Conservation (phyloP, 1,284 basidiomycete species). For the Coniophora puteana region DNA sequence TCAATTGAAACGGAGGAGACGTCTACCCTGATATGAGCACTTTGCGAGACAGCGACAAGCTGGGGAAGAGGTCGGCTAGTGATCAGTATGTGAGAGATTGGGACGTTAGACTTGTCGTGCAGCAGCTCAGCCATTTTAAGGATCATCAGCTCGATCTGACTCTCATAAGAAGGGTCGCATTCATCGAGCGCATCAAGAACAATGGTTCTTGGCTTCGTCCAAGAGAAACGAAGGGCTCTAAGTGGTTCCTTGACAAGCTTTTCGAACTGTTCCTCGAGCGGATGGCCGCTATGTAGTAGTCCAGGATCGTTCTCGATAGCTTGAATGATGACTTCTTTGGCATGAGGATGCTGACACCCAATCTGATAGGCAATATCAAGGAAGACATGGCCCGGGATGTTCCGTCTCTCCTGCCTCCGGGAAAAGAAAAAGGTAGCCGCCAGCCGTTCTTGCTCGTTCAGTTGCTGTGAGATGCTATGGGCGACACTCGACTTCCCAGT, state of each 20-base stretch:
- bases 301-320: conserved; percentile 16
- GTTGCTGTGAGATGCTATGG: conserved; percentile 18
- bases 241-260: conserved; percentile 13
- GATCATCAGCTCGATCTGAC: conserved; percentile 14
- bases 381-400: conserved; percentile 10
- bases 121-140: conserved; percentile 16
- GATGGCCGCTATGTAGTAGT: conserved; percentile 18
- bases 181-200: conserved; percentile 19
- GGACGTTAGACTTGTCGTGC: conserved; percentile 10
- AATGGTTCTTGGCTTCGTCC: conserved; percentile 8
- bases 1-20: conserved; percentile 12
- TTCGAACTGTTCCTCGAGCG: conserved; percentile 18
- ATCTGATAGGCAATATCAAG: conserved; percentile 14
- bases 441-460: conserved; percentile 10
- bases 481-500: conserved; percentile 20
- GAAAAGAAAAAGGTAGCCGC: conserved; percentile 20
- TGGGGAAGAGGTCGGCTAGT: conserved; percentile 16
- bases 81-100: conserved; percentile 10
- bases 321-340: conserved; percentile 6
- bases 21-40: conserved; percentile 2
- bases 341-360: conserved; percentile 5
- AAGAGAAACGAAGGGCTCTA: neutral
- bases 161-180: too few relatives aligned
- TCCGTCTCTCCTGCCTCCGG: conserved; percentile 13
- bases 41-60: conserved; percentile 11